Conservation (phyloP, 176 grass and related monocot species). For the Rhynchospora pubera region DNA sequence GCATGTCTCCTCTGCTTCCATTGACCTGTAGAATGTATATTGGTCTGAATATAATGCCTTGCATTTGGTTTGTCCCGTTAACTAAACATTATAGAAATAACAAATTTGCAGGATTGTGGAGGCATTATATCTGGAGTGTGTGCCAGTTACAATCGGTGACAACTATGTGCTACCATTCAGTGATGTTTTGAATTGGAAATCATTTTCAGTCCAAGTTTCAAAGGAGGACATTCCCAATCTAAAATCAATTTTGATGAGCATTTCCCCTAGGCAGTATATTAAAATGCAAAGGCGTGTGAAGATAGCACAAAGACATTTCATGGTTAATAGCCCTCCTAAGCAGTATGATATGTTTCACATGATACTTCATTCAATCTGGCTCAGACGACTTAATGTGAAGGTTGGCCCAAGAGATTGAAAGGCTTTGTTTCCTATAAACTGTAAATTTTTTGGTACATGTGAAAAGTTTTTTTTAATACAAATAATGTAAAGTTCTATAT, state of each 20-base stretch:
- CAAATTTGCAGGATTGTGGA: slow-evolving; percentile 44
- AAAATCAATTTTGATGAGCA: slow-evolving; percentile 39
- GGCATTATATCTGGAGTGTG: slow-evolving; percentile 80
- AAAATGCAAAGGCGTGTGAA: slow-evolving; percentile 55
- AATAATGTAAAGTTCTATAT: slow-evolving; percentile 7
- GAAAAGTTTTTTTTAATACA: not conserved
- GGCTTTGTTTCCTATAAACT: not conserved
- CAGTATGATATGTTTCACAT: slow-evolving; percentile 78
- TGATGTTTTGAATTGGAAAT: slow-evolving; percentile 71
- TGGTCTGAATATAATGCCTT: not conserved
- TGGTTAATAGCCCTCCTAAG: slow-evolving; percentile 42
- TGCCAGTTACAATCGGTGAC: slow-evolving; percentile 68
- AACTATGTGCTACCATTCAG: slow-evolving; percentile 68
- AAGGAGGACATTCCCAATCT: slow-evolving; percentile 54
- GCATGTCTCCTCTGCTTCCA: not conserved
- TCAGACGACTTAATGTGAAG: slow-evolving; percentile 63
- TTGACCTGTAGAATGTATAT: not conserved
- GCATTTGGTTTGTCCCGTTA: not conserved
- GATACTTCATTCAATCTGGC: slow-evolving; percentile 87
- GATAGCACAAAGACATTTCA: slow-evolving; percentile 51
- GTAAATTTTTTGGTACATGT: slow-evolving; percentile 1
- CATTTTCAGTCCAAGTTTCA: slow-evolving; percentile 54
- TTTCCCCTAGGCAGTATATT: slow-evolving; percentile 63
- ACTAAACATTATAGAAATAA: not conserved
- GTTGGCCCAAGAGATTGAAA: slow-evolving; percentile 14